Evolutionary conservation across 1,284 basidiomycete genomes (phyloP), one percentile per base, ranked within the genome.

Genomic region (Ganoderma lingzhi): DNA sequence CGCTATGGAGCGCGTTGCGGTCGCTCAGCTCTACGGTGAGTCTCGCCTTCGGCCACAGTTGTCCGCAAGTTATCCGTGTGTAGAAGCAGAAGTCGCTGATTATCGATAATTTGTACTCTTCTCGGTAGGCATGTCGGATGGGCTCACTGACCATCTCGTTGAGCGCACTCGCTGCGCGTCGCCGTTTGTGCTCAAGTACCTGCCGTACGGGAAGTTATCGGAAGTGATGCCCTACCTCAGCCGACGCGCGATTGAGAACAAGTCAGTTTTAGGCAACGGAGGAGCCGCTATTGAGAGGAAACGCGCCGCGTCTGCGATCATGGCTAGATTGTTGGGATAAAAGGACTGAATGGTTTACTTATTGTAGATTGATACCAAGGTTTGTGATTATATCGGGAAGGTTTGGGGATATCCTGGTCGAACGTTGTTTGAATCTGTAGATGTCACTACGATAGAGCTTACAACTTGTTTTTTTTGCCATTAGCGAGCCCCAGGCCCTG

Each of bases 1-100:
- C 14, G 87, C 90, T 0, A 83, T 86, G n/a, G 90, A 93, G 75
- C 84, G 93, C 69, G 81, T 97, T 37, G 85, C 89, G 28, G 84
- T 97, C 70, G 95, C 89, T 1, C 96, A 98, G 81, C 82, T 98
- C 17, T 96, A 93, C 76, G 96, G 96, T 92, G 73, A 69, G 88
- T 82, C 63, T 65, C 19, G 4, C 3, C 4, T 3, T n/a, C 19
- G 2, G 10, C 23, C 12, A 35, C 6, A 10, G 19, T 55, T n/a
- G 6, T n/a, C 19, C 15, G 32, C 35, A 10, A 10, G 19, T 55
- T n/a, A 3, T n/a, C 19, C 15, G 32, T 37, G 45, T 37, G 39
- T 51, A 51, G 62, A 51, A 53, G 35, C 17, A 9, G 32, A 42
- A 35, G 45, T 72, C 44, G 62, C 62, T 59, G 28, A 51, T 14